A percentile compares a stretch with the other conserved stretches of the same genome.
phyloP scores from a whole-genome alignment of 2,329 filamentous ascomycete genomes.

The Raffaelea arxii region DNA sequence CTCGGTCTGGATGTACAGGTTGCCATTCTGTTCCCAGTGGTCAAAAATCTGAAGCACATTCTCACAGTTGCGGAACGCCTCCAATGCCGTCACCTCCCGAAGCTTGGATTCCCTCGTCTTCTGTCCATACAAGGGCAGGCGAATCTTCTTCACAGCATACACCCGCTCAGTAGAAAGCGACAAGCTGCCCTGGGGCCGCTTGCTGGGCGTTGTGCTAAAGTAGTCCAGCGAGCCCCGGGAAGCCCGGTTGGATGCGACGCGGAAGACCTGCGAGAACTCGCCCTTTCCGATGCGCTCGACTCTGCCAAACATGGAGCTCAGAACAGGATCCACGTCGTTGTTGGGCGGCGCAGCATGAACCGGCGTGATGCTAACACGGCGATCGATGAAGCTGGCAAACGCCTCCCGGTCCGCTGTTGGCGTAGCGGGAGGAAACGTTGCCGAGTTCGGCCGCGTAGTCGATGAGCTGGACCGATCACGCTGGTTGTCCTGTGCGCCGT shows the following conservation, averaged over 20 bases:
- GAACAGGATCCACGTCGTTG: slow-evolving; percentile 65
- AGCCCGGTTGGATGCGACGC: slow-evolving; percentile 45
- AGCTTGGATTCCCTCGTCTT: slow-evolving; percentile 77
- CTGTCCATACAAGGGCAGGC: slow-evolving; percentile 65
- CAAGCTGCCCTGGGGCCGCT: slow-evolving; percentile 19
- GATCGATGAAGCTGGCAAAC: slow-evolving; percentile 44
- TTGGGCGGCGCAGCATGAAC: slow-evolving; percentile 59
- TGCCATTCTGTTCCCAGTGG: slow-evolving; percentile 75
- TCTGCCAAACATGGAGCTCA: slow-evolving; percentile 69
- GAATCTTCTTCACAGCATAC: slow-evolving; percentile 91
- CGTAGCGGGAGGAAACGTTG: slow-evolving; percentile 58
- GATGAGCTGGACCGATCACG: not conserved
- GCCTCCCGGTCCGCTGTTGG: slow-evolving; percentile 55
- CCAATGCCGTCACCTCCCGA: slow-evolving; percentile 72
- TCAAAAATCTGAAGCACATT: slow-evolving; percentile 79
- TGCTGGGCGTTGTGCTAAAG: slow-evolving; percentile 15
- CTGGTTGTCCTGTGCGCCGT: slow-evolving; percentile 14
- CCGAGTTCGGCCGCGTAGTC: slow-evolving; percentile 16
- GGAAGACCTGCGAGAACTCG: slow-evolving; percentile 89
- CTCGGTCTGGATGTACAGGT: slow-evolving; percentile 95
- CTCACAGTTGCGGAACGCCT: slow-evolving; percentile 66
- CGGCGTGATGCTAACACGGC: slow-evolving; percentile 54
- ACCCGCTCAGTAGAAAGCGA: slow-evolving; percentile 43
- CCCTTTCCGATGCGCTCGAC: slow-evolving; percentile 75
- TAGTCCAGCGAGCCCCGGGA: slow-evolving; percentile 24